phyloP scores from a whole-genome alignment of 208 protist genomes.

The Crithidia brevicula region DNA sequence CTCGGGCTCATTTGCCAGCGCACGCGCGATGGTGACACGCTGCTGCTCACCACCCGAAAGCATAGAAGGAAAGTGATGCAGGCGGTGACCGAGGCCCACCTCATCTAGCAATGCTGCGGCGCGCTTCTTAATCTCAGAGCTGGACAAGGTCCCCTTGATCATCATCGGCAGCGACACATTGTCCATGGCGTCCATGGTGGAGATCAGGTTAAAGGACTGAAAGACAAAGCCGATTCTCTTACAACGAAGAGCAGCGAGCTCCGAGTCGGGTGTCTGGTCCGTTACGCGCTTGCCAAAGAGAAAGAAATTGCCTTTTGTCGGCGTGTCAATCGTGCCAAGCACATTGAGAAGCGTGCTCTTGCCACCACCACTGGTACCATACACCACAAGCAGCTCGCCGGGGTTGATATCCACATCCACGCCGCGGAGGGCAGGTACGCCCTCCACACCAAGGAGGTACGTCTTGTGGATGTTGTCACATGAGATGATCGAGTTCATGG shows the following conservation, averaged over 20 bases:
- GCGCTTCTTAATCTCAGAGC: conserved; percentile 62
- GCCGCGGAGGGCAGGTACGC: conserved; percentile 95
- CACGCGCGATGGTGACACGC: conserved; percentile 95
- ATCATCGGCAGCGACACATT: conserved; percentile 97
- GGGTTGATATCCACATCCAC: conserved; percentile 86
- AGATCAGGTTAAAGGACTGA: conserved; percentile 97
- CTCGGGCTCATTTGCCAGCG: conserved; percentile 94
- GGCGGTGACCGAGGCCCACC: conserved; percentile 90
- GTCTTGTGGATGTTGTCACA: conserved; percentile 98
- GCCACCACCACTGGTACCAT: conserved; percentile 95
- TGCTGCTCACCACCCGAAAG: conserved; percentile 97
- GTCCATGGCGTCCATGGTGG: conserved; percentile 93
- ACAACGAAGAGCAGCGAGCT: conserved; percentile 74
- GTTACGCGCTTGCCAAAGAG: conserved; percentile 86
- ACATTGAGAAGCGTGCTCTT: conserved; percentile 98
- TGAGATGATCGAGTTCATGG: conserved; percentile 60
- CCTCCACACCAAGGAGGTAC: conserved; percentile 95
- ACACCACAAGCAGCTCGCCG: conserved; percentile 95
- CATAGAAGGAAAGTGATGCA: conserved; percentile 92
- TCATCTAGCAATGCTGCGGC: conserved; percentile 76
- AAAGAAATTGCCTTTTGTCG: conserved; percentile 95
- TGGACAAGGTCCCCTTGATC: conserved; percentile 77
- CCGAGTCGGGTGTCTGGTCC: conserved; percentile 72
- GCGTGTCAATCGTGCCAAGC: conserved; percentile 97
- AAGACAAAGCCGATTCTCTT: conserved; percentile 95